phyloP scores from a whole-genome alignment of 1,139 yeast species.

The Magnusiomyces clavatus region DNA sequence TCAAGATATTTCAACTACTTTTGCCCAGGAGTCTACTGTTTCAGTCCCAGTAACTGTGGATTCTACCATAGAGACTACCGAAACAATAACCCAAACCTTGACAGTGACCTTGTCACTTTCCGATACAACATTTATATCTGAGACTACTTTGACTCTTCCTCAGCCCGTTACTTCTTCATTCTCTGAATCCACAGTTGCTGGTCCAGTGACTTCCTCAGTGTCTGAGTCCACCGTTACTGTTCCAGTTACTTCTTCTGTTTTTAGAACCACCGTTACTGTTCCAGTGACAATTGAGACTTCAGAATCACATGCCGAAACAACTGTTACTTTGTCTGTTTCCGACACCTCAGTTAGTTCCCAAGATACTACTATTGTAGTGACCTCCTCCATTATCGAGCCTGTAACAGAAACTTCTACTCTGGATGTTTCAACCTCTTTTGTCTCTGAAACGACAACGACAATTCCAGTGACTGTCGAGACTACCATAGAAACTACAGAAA shows the following conservation, averaged over 20 bases:
- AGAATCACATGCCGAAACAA: not conserved
- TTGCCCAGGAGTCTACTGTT: not conserved
- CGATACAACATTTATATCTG: too few relatives aligned
- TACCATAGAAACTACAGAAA: not conserved
- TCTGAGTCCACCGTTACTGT: not conserved
- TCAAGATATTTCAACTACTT: not conserved
- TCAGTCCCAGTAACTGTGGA: not conserved
- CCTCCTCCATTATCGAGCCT: too few relatives aligned
- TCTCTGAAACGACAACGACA: not conserved
- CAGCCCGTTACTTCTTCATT: too few relatives aligned
- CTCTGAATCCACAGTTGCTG: too few relatives aligned
- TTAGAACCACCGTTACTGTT: not conserved
- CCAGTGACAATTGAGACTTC: too few relatives aligned
- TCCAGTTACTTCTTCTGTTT: not conserved
- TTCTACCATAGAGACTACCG: not conserved
- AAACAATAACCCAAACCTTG: not conserved
- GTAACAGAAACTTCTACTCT: not conserved
- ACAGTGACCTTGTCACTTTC: too few relatives aligned
- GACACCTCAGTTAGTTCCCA: not conserved
- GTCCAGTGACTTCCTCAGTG: not conserved
- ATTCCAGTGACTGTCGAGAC: not conserved
- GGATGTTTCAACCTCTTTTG: not conserved
- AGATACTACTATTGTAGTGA: not conserved
- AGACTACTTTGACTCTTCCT: too few relatives aligned
- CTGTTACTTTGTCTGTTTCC: not conserved